Base-by-base conservation (phyloP, 2,329 filamentous ascomycete genomes). In the Paramyrothecium sp. region DNA sequence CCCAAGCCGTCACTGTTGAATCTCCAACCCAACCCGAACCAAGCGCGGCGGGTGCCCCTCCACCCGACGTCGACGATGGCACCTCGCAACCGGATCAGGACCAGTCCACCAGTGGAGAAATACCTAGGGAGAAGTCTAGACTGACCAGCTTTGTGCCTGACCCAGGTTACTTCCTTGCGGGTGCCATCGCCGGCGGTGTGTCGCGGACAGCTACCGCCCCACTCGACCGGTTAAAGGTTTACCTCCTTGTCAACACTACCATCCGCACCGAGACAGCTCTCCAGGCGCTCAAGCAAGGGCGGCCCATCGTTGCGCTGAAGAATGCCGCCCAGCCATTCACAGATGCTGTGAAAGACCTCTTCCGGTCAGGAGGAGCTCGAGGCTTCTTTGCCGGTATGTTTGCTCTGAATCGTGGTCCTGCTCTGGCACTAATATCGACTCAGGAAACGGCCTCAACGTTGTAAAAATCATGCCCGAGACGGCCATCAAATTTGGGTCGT, bases 391-490 rank as follows among this genome's bases (percentile, higher is more conserved):
- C 94, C 63, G 95, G 92, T 96, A 76, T 72, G 87, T 63, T 17
- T 13, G 53, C 11, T 30, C 50, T 20, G n/a, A 38, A 41, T 20
- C 3, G 48, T 38, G 38, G 46, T 3, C 13, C 38, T 7, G 38
- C 5, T 16, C 38, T 44, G 38, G 13, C 13, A 4, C 38, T 44
- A 19, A 44, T 16, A 16, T 44, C 56, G 11, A 7, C n/a, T 7
- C 65, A 96, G 93, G 95, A 41, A 99, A 99, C 69, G 95, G 95
- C 3, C 80, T 99, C 65, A 99, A 99, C 66, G 92, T 99, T 3
- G 75, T 97, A 68, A 99, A 99, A 74, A 95, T 99, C 59, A 97
- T 98, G 92, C 95, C 95, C 0, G 95, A 99, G 77, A 97, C 94
- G 26, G 94, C 95, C 23, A 97, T 99, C 71, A 96, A 97, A 75